Evolutionary conservation across 2,329 filamentous ascomycete species (phyloP).

Genomic region (Fusarium sp.): DNA sequence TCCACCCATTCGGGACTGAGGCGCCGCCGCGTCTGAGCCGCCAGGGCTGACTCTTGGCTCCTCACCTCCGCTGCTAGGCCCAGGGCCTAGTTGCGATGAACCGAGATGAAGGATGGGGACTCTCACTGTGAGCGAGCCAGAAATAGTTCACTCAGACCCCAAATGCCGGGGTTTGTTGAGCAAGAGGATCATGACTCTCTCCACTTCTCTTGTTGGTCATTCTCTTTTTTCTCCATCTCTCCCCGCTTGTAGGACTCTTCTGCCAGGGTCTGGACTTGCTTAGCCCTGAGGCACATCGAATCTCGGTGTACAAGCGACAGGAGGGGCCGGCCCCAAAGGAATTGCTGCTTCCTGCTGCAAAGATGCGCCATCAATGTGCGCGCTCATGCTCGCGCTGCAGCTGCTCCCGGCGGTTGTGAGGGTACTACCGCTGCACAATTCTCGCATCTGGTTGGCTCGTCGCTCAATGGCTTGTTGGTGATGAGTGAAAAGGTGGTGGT

Average conservation of each 20-base stretch:
- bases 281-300: not conserved
- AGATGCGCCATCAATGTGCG: not conserved
- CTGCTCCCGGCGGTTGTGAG: not conserved
- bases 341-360: not conserved
- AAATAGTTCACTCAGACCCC: conserved; percentile 27
- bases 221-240: not conserved
- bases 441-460: conserved; percentile 23
- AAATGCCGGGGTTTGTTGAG: not conserved
- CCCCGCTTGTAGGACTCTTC: conserved; percentile 1
- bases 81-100: conserved; percentile 15
- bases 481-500: conserved; percentile 6
- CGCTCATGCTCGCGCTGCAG: conserved; percentile 5
- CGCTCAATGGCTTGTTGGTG: conserved; percentile 22
- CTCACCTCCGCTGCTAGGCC: not conserved
- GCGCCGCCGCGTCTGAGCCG: conserved; percentile 20
- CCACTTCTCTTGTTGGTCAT: not conserved
- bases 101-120: conserved; percentile 35
- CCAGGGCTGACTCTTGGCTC: conserved; percentile 29
- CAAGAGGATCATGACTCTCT: not conserved
- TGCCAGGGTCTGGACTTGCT: not conserved
- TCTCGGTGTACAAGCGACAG: not conserved
- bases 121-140: conserved; percentile 14
- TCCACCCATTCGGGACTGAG: conserved; percentile 10
- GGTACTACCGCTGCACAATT: not conserved
- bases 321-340: not conserved